Percentiles rank a stretch among this genome's conserved stretches.
Evolutionary conservation across 257 asterid species (phyloP).

Genomic region (Ligustrum vulgare): DNA sequence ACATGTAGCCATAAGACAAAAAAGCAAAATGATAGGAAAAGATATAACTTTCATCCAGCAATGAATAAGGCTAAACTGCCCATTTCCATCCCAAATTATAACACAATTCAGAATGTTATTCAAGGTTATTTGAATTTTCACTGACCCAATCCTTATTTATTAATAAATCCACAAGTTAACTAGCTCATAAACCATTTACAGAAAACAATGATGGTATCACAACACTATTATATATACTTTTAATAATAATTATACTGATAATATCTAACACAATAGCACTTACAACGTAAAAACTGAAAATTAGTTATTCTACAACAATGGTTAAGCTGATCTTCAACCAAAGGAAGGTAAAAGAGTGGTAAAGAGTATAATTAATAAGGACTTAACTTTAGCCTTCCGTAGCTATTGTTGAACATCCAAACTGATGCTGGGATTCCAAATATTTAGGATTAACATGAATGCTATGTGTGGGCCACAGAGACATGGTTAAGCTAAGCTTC

Average conservation of each 20-base stretch:
- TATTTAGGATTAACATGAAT: slow-evolving; percentile 89
- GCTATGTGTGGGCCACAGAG: slow-evolving; percentile 77
- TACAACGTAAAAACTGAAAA: slow-evolving; percentile 3
- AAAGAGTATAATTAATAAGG: slow-evolving; percentile 9
- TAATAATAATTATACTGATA: not conserved
- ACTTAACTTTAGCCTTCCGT: slow-evolving; percentile 47
- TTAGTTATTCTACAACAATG: not conserved
- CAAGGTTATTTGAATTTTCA: too few relatives aligned
- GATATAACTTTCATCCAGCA: too few relatives aligned
- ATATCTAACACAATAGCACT: slow-evolving; percentile 13
- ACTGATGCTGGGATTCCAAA: slow-evolving; percentile 66
- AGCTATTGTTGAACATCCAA: slow-evolving; percentile 56
- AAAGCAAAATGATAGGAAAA: too few relatives aligned
- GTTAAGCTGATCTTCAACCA: not conserved
- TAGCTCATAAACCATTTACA: slow-evolving; percentile 13
- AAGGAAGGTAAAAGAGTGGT: not conserved
- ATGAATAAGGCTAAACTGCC: too few relatives aligned
- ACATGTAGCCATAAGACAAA: too few relatives aligned
- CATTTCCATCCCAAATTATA: too few relatives aligned
- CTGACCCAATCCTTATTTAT: too few relatives aligned
- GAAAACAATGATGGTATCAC: slow-evolving; percentile 1
- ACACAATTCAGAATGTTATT: too few relatives aligned
- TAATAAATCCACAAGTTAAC: not conserved
- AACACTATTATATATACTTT: slow-evolving; percentile 9
- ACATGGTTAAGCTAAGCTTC: too few relatives aligned